phyloP scores from a whole-genome alignment of 2,329 filamentous ascomycete species.

The Didymella exigua region DNA sequence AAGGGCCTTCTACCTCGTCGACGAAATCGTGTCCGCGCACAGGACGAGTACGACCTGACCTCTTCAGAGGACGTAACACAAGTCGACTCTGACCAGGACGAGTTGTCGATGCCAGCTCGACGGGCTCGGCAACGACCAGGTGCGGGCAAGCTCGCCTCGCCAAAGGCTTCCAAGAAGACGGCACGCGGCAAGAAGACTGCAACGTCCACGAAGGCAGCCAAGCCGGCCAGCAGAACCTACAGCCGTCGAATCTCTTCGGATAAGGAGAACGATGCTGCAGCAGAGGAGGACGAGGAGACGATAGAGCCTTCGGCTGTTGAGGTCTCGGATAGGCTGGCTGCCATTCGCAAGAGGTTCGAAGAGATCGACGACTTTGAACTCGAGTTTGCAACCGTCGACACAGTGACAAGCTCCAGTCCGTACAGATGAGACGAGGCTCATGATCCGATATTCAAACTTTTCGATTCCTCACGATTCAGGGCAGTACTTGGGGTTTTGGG shows the following conservation, averaged over 20 bases:
- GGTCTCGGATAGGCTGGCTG: constrained; percentile 47
- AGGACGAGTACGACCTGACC: constrained; percentile 51
- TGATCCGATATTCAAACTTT: background rate
- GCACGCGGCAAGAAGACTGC: constrained; percentile 31
- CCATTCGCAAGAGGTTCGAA: constrained; percentile 55
- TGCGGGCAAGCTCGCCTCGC: constrained; percentile 24
- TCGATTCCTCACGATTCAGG: background rate
- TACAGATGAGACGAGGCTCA: constrained; percentile 36
- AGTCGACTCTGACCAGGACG: constrained; percentile 51
- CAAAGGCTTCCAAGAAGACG: constrained; percentile 36
- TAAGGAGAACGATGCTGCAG: constrained; percentile 49
- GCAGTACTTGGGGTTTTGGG: background rate
- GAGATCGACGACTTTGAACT: constrained; percentile 58
- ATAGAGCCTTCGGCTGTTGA: constrained; percentile 36
- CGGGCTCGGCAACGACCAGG: constrained; percentile 27
- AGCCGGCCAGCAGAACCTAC: constrained; percentile 40
- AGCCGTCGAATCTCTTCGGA: constrained; percentile 48
- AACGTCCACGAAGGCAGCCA: constrained; percentile 22
- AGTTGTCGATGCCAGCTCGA: constrained; percentile 43
- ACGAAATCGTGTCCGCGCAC: constrained; percentile 34
- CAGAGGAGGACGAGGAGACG: constrained; percentile 32
- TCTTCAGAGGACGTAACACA: constrained; percentile 43
- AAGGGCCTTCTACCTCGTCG: constrained; percentile 54
- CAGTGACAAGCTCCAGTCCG: constrained; percentile 48
- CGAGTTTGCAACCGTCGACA: constrained; percentile 57